Evolutionary conservation across 2,329 filamentous ascomycete species (phyloP).

Genomic region (Colletotrichum coccodes): DNA sequence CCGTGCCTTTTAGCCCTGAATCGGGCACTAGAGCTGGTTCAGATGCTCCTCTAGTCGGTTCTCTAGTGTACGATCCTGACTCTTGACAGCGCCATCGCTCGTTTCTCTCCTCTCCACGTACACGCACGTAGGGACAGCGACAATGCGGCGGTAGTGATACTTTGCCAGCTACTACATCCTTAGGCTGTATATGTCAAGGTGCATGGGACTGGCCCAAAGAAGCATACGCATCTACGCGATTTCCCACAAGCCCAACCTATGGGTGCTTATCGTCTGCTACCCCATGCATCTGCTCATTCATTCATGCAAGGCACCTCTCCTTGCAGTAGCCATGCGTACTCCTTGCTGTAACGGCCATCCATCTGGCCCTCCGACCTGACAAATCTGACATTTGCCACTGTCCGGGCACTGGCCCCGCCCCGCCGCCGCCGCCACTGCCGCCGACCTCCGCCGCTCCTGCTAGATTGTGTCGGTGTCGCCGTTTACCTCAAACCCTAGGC

Average conservation of each 20-base stretch:
- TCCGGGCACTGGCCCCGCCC: background rate
- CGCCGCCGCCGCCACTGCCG: background rate
- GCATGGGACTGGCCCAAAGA: background rate
- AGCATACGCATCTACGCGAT: background rate
- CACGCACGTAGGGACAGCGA: background rate
- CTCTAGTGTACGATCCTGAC: slow-evolving; percentile 3
- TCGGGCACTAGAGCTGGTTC: slow-evolving; percentile 7
- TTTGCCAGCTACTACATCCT: background rate
- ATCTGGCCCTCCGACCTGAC: background rate
- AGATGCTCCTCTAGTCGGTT: background rate
- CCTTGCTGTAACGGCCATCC: background rate
- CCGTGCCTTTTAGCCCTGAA: slow-evolving; percentile 8
- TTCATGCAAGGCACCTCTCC: slow-evolving; percentile 8
- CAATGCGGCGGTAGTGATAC: background rate
- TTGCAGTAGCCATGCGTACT: slow-evolving; percentile 4
- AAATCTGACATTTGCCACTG: background rate
- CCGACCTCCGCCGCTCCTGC: background rate
- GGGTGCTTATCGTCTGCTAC: background rate
- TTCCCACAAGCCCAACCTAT: background rate
- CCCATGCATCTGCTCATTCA: background rate
- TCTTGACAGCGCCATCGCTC: slow-evolving; percentile 9
- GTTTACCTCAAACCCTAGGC: background rate
- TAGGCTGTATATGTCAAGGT: background rate
- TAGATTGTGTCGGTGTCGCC: background rate
- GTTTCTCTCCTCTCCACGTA: background rate